These are phyloP conservation scores for Olyra latifolia DNA, from an alignment of 176 grass and related monocot genomes.

Conservation along the genomic window DNA sequence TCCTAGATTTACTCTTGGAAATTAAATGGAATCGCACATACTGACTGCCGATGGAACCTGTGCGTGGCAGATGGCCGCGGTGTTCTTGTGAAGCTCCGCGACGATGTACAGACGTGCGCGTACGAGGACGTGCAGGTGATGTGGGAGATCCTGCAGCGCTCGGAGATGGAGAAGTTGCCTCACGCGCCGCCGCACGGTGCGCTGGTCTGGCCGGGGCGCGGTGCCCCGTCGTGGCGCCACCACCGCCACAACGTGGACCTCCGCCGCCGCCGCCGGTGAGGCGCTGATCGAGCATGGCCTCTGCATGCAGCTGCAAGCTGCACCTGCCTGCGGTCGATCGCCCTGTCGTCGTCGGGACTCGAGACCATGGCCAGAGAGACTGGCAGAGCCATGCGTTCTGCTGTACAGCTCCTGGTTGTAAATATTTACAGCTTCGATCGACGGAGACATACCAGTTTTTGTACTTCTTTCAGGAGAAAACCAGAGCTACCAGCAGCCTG, in stretches of 20 bases:
- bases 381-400: not conserved
- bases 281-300: too few species aligned
- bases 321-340: too few species aligned
- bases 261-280: too few species aligned
- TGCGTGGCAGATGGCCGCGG: constrained; percentile 12
- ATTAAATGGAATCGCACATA: not conserved
- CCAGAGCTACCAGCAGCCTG: not conserved
- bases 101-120: constrained; percentile 55
- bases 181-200: constrained; percentile 23
- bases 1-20: too few species aligned
- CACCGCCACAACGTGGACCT: constrained; percentile 29
- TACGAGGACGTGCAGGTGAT: constrained; percentile 71
- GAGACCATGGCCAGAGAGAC: not conserved
- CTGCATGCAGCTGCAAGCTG: too few species aligned
- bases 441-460: not conserved
- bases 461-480: not conserved
- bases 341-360: constrained; percentile 9
- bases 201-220: constrained; percentile 23
- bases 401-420: constrained; percentile 10
- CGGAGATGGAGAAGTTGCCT: constrained; percentile 39
- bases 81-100: constrained; percentile 55
- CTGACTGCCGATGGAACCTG: not conserved
- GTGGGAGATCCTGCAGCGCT: constrained; percentile 67
- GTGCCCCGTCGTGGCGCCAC: not conserved
- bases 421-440: constrained; percentile 36